Percentiles rank a stretch among this genome's conserved stretches.
phyloP scores from a whole-genome alignment of 1,284 basidiomycete genomes.

The Tylopilus sp. region DNA sequence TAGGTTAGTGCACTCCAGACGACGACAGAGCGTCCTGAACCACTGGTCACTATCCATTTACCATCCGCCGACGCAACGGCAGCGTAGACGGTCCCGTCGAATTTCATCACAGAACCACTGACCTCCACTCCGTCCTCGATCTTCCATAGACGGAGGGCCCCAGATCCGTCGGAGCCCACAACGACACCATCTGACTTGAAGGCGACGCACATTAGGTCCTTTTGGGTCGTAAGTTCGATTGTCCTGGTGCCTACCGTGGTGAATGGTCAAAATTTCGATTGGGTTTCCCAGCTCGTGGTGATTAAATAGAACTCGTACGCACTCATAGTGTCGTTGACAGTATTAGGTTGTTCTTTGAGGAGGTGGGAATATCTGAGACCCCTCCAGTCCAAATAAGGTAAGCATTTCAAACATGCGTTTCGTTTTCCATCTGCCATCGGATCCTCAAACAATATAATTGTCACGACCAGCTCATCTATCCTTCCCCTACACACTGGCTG shows the following conservation, averaged over 20 bases:
- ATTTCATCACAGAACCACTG: neutral
- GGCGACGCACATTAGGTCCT: neutral
- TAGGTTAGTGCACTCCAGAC: constrained; percentile 1
- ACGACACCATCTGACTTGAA: neutral
- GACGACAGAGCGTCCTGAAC: neutral
- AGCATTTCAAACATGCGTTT: no score
- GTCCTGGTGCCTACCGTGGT: neutral
- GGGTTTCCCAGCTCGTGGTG: neutral
- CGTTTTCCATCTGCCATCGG: no score
- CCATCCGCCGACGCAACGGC: constrained; percentile 7
- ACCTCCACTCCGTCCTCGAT: neutral
- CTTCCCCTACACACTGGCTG: no score
- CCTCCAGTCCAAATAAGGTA: no score
- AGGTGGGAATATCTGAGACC: no score
- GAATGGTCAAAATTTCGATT: neutral
- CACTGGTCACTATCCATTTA: constrained; percentile 7
- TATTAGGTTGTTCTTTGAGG: no score
- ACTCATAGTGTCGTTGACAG: neutral
- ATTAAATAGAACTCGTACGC: neutral
- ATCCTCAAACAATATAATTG: no score
- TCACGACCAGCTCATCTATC: constrained; percentile 37
- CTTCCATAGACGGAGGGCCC: neutral
- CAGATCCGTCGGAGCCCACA: neutral
- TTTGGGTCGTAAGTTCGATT: neutral
- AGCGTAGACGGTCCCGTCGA: neutral